These are phyloP conservation scores for Euclidium syriacum DNA, from an alignment of 345 rosid species.

Conservation along the genomic window DNA sequence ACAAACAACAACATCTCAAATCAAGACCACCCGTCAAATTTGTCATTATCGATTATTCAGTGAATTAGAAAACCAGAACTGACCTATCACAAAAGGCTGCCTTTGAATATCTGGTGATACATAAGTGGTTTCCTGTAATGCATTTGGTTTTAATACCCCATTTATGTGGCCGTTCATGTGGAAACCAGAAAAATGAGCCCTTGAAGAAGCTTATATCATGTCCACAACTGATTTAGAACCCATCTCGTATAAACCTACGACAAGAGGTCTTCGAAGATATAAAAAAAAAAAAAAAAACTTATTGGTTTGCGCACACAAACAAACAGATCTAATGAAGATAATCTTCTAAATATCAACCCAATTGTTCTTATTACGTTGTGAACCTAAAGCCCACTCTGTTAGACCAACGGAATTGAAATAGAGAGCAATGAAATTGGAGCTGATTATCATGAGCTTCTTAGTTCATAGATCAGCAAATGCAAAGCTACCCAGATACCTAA, in stretches of 20 bases:
- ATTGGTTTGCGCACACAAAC: background rate
- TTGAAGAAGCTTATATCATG: conserved; percentile 81
- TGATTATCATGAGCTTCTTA: background rate
- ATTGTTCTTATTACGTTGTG: background rate
- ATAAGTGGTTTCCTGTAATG: conserved; percentile 45
- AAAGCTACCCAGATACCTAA: conserved; percentile 7
- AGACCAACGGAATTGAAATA: background rate
- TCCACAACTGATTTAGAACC: conserved; percentile 57
- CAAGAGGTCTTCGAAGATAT: background rate
- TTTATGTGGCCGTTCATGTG: conserved; percentile 48
- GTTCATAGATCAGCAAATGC: conserved; percentile 16
- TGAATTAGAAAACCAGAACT: conserved; percentile 14
- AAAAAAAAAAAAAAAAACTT: background rate
- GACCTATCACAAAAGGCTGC: conserved; percentile 93
- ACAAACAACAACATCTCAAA: conserved; percentile 5
- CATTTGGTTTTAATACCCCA: conserved; percentile 43
- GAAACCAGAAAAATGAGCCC: conserved; percentile 85
- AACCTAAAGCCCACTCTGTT: background rate
- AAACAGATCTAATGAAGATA: conserved; percentile 8
- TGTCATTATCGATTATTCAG: background rate
- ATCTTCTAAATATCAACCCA: background rate
- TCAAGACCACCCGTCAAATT: conserved; percentile 6
- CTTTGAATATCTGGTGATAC: conserved; percentile 47
- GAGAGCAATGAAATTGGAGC: background rate
- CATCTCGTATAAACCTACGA: conserved; percentile 10